These are phyloP conservation scores for Russula emetica DNA, from an alignment of 768 basidiomycete species.

Conservation along the genomic window DNA sequence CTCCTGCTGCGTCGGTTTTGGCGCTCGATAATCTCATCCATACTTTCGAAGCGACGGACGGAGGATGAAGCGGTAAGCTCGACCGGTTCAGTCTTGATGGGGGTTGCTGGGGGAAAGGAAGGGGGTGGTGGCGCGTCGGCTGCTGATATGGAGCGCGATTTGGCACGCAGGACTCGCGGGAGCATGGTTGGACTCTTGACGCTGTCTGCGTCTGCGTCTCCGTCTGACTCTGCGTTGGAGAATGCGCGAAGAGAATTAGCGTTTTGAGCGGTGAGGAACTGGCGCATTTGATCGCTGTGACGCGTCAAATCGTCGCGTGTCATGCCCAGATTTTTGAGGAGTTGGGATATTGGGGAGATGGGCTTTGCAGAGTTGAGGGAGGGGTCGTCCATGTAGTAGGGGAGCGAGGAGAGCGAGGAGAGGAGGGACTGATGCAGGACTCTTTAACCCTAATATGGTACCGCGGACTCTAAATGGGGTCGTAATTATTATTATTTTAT, in stretches of 20 bases:
- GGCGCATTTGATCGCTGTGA: conserved; percentile 76
- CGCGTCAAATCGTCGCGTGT: conserved; percentile 70
- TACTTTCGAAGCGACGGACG: conserved; percentile 60
- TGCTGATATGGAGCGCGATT: conserved; percentile 43
- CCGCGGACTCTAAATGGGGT: conserved; percentile 18
- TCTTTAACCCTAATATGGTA: conserved; percentile 14
- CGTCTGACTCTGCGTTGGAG: conserved; percentile 36
- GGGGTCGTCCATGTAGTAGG: conserved; percentile 9
- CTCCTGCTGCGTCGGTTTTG: conserved; percentile 54
- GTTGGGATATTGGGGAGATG: conserved; percentile 65
- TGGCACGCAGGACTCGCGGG: conserved; percentile 30
- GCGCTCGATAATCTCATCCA: conserved; percentile 74
- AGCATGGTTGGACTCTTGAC: conserved; percentile 13
- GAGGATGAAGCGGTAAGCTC: conserved; percentile 44
- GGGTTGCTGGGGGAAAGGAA: conserved; percentile 42
- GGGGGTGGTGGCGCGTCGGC: conserved; percentile 40
- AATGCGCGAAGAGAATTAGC: conserved; percentile 44
- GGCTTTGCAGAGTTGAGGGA: conserved; percentile 1
- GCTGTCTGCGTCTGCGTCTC: conserved; percentile 32
- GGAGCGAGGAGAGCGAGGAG: too few relatives aligned
- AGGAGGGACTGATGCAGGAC: background rate
- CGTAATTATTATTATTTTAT: background rate
- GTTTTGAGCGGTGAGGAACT: conserved; percentile 60
- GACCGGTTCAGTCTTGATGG: conserved; percentile 58
- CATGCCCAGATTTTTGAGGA: conserved; percentile 66